A percentile compares a stretch with the other conserved stretches of the same genome.
Conservation (phyloP, 441 rosid genomes). For the Corymbia citriodora region DNA sequence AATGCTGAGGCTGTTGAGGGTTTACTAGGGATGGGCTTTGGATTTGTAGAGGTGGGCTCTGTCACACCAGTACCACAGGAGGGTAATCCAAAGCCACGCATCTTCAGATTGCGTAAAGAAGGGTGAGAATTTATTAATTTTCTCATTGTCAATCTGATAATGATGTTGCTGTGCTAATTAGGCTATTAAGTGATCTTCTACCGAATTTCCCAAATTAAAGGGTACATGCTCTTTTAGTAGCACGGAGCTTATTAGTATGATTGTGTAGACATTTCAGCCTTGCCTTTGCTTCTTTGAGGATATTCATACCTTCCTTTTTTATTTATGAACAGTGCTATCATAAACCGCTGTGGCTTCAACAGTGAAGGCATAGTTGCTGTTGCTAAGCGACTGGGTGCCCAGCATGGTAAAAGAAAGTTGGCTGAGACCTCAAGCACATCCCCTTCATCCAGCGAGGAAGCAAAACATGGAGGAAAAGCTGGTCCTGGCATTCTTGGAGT, state of each 20-base stretch:
- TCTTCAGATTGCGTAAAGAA: constrained; percentile 77
- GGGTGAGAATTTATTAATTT: constrained; percentile 41
- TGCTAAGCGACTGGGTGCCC: constrained; percentile 94
- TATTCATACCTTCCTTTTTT: background rate
- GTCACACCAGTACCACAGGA: constrained; percentile 97
- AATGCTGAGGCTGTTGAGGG: constrained; percentile 98
- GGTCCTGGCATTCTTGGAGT: constrained; percentile 99
- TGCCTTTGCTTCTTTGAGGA: background rate
- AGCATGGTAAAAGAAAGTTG: constrained; percentile 94
- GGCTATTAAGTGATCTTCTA: background rate
- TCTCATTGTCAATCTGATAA: background rate
- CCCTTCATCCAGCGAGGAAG: constrained; percentile 44
- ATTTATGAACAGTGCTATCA: constrained; percentile 61
- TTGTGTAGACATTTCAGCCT: background rate
- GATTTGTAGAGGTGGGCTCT: constrained; percentile 97
- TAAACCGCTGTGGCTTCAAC: constrained; percentile 94
- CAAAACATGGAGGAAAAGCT: constrained; percentile 88
- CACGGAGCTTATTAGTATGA: background rate
- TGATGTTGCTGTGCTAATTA: background rate
- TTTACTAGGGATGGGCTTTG: constrained; percentile 84
- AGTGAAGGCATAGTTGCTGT: constrained; percentile 96
- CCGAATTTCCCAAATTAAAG: background rate
- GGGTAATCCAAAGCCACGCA: constrained; percentile 94
- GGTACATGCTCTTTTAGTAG: background rate
- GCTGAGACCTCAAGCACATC: constrained; percentile 73